Percentiles rank a stretch among this genome's conserved stretches.
These are phyloP conservation scores for Camptophora hylomeconis DNA, from an alignment of 2,329 filamentous ascomycete species.

Conservation along the genomic window DNA sequence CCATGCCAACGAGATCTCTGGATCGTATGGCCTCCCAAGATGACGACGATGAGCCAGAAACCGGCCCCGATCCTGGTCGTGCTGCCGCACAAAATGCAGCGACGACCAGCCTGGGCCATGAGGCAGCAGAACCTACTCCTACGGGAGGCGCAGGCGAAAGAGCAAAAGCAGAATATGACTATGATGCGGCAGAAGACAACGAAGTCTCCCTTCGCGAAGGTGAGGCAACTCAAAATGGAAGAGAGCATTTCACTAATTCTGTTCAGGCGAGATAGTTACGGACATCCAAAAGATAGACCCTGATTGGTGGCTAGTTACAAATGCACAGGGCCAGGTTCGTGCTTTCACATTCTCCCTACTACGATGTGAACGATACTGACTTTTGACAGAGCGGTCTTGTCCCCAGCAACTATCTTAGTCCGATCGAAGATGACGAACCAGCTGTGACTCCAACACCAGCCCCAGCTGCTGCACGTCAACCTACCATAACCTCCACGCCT, in stretches of 20 bases:
- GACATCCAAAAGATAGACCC: slow-evolving; percentile 96
- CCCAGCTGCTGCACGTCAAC: slow-evolving; percentile 23
- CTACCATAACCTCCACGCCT: no score
- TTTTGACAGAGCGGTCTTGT: slow-evolving; percentile 52
- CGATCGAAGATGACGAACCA: slow-evolving; percentile 47
- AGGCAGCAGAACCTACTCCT: slow-evolving; percentile 30
- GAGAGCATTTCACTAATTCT: slow-evolving; percentile 1
- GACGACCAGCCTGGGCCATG: slow-evolving; percentile 31
- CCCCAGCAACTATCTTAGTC: slow-evolving; percentile 92
- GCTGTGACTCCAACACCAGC: slow-evolving; percentile 27
- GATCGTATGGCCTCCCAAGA: slow-evolving; percentile 41
- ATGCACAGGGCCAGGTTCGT: slow-evolving; percentile 59
- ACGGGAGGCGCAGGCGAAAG: slow-evolving; percentile 43
- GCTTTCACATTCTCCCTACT: no score
- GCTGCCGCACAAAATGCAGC: slow-evolving; percentile 45
- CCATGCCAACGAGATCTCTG: slow-evolving; percentile 51
- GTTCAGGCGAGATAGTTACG: slow-evolving; percentile 53
- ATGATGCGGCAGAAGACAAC: slow-evolving; percentile 95
- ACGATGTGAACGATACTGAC: no score
- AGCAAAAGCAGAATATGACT: slow-evolving; percentile 82
- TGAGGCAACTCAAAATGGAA: no score
- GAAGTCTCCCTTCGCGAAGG: slow-evolving; percentile 86
- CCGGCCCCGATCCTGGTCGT: slow-evolving; percentile 46
- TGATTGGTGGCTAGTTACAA: slow-evolving; percentile 98
- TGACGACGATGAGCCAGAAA: slow-evolving; percentile 54